Percentiles rank a stretch among this genome's conserved stretches.
Evolutionary conservation across 768 basidiomycete species (phyloP).

Genomic region (Cystofilobasidium ferigula): DNA sequence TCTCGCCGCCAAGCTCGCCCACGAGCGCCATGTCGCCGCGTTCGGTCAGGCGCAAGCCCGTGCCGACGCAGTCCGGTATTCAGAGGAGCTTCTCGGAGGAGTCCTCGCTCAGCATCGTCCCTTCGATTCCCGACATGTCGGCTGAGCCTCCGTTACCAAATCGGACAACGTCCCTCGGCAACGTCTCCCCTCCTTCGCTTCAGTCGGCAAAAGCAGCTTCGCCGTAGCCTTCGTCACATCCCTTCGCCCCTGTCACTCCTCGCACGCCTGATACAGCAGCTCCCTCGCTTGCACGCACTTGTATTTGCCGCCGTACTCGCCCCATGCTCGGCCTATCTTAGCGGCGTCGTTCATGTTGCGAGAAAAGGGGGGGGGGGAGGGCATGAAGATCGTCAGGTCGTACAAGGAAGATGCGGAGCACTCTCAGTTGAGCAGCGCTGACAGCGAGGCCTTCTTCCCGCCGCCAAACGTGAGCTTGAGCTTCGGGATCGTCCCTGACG

Average conservation of each 20-base stretch:
- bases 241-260: no score
- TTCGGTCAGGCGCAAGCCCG: slow-evolving; percentile 4
- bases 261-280: no score
- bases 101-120: background rate
- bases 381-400: no score
- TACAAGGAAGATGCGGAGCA: no score
- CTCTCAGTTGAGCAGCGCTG: background rate
- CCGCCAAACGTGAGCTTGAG: slow-evolving; percentile 1
- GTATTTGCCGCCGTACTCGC: no score
- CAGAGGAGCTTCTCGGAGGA: slow-evolving; percentile 2
- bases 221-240: no score
- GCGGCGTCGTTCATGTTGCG: no score
- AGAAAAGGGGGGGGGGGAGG: no score
- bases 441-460: background rate
- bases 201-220: no score
- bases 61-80: background rate
- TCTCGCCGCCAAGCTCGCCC: background rate
- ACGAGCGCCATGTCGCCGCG: slow-evolving; percentile 4
- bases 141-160: background rate
- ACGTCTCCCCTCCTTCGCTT: no score
- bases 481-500: background rate
- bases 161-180: background rate
- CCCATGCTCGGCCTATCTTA: no score
- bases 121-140: background rate
- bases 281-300: no score